phyloP scores from a whole-genome alignment of 345 rosid genomes.

The Dipteronia dyeriana region DNA sequence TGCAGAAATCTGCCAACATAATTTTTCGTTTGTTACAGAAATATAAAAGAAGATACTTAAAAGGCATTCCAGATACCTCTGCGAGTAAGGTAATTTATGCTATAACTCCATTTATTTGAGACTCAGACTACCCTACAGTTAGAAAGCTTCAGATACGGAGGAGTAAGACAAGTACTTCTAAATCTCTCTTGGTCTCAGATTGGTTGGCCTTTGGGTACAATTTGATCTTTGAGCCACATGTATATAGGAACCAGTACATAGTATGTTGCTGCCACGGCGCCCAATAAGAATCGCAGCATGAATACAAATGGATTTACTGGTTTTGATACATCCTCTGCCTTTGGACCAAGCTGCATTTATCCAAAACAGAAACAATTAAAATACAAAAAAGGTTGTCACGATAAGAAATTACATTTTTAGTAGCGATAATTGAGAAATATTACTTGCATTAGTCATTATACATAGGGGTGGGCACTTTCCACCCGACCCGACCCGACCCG shows the following conservation, averaged over 20 bases:
- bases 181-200: conserved; percentile 36
- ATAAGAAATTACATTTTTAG: neutral
- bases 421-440: neutral
- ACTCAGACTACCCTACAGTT: neutral
- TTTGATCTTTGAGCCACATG: conserved; percentile 97
- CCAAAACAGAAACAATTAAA: neutral
- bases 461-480: too few relatives aligned
- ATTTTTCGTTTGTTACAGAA: neutral
- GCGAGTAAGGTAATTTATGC: neutral
- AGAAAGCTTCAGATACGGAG: neutral
- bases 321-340: conserved; percentile 78
- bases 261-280: conserved; percentile 74
- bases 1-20: too few relatives aligned
- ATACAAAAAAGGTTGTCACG: neutral
- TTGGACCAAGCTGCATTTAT: conserved; percentile 82
- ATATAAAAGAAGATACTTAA: neutral
- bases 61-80: neutral
- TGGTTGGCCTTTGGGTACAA: conserved; percentile 80
- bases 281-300: conserved; percentile 68
- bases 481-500: too few relatives aligned
- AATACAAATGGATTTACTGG: conserved; percentile 71
- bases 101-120: neutral
- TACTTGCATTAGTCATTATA: neutral
- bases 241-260: conserved; percentile 83
- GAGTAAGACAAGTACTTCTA: conserved; percentile 1